Evolutionary conservation across 2,329 filamentous ascomycete species (phyloP).

Genomic region (Onygena corvina): DNA sequence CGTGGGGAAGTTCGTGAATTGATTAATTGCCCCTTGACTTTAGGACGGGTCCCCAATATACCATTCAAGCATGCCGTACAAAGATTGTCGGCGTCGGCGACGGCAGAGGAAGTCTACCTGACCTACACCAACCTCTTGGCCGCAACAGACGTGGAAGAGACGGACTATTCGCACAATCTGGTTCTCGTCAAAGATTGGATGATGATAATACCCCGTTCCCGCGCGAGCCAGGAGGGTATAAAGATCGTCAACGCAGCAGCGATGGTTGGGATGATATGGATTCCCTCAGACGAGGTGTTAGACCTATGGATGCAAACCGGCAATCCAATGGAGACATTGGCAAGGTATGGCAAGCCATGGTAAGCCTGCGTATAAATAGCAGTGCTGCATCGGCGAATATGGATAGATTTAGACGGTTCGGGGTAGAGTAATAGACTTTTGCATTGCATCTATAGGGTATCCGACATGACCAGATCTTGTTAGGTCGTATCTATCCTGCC

Average conservation of each 20-base stretch:
- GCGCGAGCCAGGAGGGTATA: slow-evolving; percentile 19
- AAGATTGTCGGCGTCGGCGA: not conserved
- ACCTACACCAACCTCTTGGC: slow-evolving; percentile 12
- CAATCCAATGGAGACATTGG: slow-evolving; percentile 28
- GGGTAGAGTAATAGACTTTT: not conserved
- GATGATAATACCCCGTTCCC: slow-evolving; percentile 37
- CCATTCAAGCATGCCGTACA: slow-evolving; percentile 12
- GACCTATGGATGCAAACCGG: slow-evolving; percentile 27
- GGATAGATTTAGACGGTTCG: too few relatives aligned
- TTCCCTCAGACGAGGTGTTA: slow-evolving; percentile 23
- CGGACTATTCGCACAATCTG: slow-evolving; percentile 33
- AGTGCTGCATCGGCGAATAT: too few relatives aligned
- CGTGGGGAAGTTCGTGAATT: too few relatives aligned
- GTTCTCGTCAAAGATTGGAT: slow-evolving; percentile 35
- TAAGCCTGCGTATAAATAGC: slow-evolving; percentile 2
- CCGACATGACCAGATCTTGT: too few relatives aligned
- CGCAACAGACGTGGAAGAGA: slow-evolving; percentile 10
- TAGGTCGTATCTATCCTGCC: too few relatives aligned
- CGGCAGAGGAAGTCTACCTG: slow-evolving; percentile 7
- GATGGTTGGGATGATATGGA: slow-evolving; percentile 34
- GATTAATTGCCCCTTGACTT: not conserved
- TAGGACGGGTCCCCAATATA: slow-evolving; percentile 13
- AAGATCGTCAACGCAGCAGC: slow-evolving; percentile 21
- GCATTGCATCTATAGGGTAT: too few relatives aligned
- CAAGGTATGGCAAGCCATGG: slow-evolving; percentile 24